Percentiles rank a stretch among this genome's conserved stretches.
Conservation (phyloP, 1,284 basidiomycete species). For the Puccinia hordei region DNA sequence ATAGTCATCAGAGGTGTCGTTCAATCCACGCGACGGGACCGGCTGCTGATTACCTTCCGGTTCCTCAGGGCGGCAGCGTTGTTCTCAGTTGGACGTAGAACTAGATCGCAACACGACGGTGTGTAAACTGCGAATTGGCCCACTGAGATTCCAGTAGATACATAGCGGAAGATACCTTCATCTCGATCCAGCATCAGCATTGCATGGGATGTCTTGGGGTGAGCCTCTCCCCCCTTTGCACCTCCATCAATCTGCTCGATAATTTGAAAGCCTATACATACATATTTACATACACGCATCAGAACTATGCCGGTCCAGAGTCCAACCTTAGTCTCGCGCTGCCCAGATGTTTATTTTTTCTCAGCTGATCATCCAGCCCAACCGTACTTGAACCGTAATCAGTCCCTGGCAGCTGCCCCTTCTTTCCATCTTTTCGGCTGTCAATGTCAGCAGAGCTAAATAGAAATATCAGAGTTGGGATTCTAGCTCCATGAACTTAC, state of each 20-base stretch:
- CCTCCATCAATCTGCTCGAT: background rate
- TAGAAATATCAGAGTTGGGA: slow-evolving; percentile 23
- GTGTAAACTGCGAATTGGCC: slow-evolving; percentile 23
- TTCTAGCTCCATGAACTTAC: slow-evolving; percentile 29
- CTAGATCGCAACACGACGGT: background rate
- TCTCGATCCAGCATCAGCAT: slow-evolving; percentile 36
- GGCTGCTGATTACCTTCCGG: background rate
- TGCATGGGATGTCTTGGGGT: slow-evolving; percentile 29
- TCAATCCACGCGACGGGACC: background rate
- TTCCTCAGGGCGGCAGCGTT: background rate
- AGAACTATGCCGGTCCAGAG: background rate
- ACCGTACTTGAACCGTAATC: slow-evolving; percentile 4
- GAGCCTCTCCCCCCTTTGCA: slow-evolving; percentile 1
- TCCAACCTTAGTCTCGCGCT: slow-evolving; percentile 19
- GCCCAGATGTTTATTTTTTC: slow-evolving; percentile 11
- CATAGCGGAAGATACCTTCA: slow-evolving; percentile 24
- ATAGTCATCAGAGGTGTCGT: background rate
- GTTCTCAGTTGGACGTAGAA: background rate
- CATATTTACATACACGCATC: background rate
- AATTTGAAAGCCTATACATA: background rate
- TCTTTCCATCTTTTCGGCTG: slow-evolving; percentile 9
- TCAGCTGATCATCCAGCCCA: slow-evolving; percentile 7
- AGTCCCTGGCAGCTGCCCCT: slow-evolving; percentile 10
- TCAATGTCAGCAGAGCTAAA: slow-evolving; percentile 23
- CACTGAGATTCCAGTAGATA: slow-evolving; percentile 33